Evolutionary conservation across 208 protist species (phyloP).

Genomic region (Leishmania tropica): DNA sequence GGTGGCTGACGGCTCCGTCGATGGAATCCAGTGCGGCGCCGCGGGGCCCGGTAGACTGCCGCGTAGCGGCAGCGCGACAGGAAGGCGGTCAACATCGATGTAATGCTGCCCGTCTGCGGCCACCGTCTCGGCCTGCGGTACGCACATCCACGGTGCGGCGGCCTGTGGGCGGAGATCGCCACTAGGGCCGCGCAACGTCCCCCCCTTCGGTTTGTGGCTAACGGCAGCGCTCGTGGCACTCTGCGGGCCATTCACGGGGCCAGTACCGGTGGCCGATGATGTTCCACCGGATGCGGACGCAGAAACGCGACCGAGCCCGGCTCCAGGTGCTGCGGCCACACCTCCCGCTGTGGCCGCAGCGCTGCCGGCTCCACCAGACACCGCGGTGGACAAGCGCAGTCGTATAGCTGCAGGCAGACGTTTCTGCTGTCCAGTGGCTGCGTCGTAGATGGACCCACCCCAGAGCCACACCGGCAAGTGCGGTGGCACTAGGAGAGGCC

Average conservation of each 20-base stretch:
- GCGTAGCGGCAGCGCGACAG: not conserved
- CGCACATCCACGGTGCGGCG: constrained; percentile 22
- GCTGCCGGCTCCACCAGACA: constrained; percentile 4
- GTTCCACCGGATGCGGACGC: not conserved
- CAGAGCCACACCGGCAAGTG: constrained; percentile 66
- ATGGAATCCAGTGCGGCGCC: not conserved
- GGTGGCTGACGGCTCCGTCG: not conserved
- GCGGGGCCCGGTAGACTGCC: not conserved
- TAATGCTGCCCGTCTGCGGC: constrained; percentile 27
- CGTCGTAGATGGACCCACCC: constrained; percentile 37
- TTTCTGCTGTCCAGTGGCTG: constrained; percentile 14
- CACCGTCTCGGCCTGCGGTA: constrained; percentile 17
- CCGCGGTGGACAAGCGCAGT: constrained; percentile 9
- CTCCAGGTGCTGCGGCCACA: not conserved
- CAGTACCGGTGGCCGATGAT: not conserved
- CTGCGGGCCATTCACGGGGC: not conserved
- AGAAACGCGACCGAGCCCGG: not conserved
- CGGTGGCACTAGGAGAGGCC: constrained; percentile 61
- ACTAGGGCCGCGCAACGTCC: not conserved
- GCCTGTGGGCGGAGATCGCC: constrained; percentile 7
- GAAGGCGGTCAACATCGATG: constrained; percentile 21
- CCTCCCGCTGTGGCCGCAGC: not conserved
- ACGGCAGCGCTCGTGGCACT: not conserved
- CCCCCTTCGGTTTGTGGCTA: constrained; percentile 6
- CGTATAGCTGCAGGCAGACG: constrained; percentile 17